A percentile compares a stretch with the other conserved stretches of the same genome.
phyloP scores from a whole-genome alignment of 2,329 filamentous ascomycete species.

The Paramyrothecium sp. region DNA sequence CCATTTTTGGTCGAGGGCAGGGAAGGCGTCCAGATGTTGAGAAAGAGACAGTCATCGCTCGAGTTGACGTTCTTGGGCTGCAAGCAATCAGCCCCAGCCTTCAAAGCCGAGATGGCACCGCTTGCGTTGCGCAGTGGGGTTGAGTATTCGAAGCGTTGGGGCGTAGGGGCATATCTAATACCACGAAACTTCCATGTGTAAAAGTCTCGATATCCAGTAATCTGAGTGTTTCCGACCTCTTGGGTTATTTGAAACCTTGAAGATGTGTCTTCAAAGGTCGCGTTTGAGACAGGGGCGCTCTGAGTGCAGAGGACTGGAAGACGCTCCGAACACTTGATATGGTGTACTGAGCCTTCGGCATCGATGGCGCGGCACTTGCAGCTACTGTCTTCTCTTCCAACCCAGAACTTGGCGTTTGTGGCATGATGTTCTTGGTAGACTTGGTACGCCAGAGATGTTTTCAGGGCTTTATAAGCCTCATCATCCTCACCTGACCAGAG shows the following conservation, averaged over 20 bases:
- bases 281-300: constrained; percentile 1
- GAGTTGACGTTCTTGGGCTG: background rate
- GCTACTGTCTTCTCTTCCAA: background rate
- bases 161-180: background rate
- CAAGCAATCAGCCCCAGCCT: background rate
- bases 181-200: constrained; percentile 1
- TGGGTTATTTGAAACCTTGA: background rate
- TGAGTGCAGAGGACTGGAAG: constrained; percentile 1
- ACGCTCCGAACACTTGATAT: background rate
- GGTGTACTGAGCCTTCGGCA: background rate
- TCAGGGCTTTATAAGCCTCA: background rate
- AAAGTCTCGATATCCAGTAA: constrained; percentile 1
- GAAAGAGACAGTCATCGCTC: constrained; percentile 2
- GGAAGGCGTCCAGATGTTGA: constrained; percentile 1
- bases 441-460: background rate
- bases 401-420: background rate
- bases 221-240: background rate
- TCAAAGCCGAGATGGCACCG: background rate
- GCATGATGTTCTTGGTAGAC: background rate
- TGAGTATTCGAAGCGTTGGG: background rate
- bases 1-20: background rate
- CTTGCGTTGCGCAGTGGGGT: background rate
- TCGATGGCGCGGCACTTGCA: background rate
- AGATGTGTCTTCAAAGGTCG: background rate
- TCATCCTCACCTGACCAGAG: background rate